Evolutionary conservation across 139 green algal species (phyloP).

Genomic region (Deuterostichococcus epilithicus): DNA sequence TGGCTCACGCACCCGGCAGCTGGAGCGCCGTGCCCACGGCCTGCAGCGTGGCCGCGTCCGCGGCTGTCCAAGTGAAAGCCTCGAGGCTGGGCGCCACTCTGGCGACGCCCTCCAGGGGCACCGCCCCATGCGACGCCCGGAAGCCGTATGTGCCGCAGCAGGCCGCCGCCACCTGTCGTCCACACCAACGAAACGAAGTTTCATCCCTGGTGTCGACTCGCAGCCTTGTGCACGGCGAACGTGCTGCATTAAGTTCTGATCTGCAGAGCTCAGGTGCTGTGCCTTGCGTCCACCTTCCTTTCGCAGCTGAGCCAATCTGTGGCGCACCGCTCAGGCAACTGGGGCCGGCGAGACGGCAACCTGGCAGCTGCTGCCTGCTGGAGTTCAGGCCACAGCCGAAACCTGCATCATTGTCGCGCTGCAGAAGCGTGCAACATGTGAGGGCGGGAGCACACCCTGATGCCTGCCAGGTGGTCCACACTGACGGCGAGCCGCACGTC

Average conservation of each 20-base stretch:
- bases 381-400: background rate
- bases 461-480: slow-evolving; percentile 16
- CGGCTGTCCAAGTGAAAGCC: background rate
- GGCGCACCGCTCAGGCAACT: background rate
- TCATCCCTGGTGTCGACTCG: background rate
- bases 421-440: background rate
- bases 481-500: slow-evolving; percentile 5
- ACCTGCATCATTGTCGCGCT: background rate
- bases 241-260: background rate
- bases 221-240: background rate
- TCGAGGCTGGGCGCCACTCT: slow-evolving; percentile 11
- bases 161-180: slow-evolving; percentile 18
- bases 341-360: background rate
- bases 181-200: background rate
- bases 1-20: slow-evolving; percentile 15
- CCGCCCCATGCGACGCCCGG: background rate
- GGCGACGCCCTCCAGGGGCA: background rate
- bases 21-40: background rate
- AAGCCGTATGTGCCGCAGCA: slow-evolving; percentile 14
- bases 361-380: no score
- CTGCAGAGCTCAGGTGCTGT: background rate
- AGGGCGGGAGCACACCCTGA: slow-evolving; percentile 15
- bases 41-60: background rate
- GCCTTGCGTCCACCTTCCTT: background rate
- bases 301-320: background rate